phyloP scores from a whole-genome alignment of 2,329 filamentous ascomycete genomes.

The Fusarium sp. region DNA sequence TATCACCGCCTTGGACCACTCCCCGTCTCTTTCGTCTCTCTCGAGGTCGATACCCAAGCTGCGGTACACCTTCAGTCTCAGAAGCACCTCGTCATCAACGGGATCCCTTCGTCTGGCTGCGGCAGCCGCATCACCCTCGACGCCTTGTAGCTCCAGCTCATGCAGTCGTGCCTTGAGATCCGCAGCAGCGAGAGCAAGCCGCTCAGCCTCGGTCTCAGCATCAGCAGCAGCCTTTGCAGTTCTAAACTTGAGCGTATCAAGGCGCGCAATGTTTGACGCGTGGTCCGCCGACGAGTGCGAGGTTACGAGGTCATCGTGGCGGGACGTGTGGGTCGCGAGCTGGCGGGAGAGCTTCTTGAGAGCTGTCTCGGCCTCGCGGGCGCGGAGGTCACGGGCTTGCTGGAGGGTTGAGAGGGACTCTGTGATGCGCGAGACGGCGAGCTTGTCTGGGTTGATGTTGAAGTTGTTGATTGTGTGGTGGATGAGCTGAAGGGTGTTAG shows the following conservation, averaged over 20 bases:
- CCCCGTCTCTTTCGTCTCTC: conserved; percentile 76
- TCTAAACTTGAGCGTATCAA: conserved; percentile 95
- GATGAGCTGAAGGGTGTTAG: conserved; percentile 74
- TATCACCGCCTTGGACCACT: conserved; percentile 87
- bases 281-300: conserved; percentile 83
- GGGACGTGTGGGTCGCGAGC: conserved; percentile 78
- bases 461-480: conserved; percentile 93
- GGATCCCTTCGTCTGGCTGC: conserved; percentile 52
- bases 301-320: conserved; percentile 80
- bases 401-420: conserved; percentile 87
- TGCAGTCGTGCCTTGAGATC: conserved; percentile 80
- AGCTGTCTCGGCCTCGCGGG: conserved; percentile 75
- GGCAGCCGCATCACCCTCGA: conserved; percentile 71
- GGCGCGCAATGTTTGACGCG: conserved; percentile 83
- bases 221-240: conserved; percentile 92
- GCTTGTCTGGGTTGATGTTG: conserved; percentile 90
- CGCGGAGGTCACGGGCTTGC: conserved; percentile 82
- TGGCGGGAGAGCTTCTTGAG: conserved; percentile 81
- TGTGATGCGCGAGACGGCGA: conserved; percentile 83
- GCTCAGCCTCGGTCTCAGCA: conserved; percentile 93
- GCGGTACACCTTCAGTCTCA: conserved; percentile 91
- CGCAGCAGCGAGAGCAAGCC: conserved; percentile 82
- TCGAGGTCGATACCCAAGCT: conserved; percentile 92
- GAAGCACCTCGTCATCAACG: conserved; percentile 72
- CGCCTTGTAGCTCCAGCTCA: conserved; percentile 87